Evolutionary conservation across 2,329 filamentous ascomycete species (phyloP), one percentile per base, ranked within the genome.

Genomic region (Immersiporthe knoxdaviesiana): DNA sequence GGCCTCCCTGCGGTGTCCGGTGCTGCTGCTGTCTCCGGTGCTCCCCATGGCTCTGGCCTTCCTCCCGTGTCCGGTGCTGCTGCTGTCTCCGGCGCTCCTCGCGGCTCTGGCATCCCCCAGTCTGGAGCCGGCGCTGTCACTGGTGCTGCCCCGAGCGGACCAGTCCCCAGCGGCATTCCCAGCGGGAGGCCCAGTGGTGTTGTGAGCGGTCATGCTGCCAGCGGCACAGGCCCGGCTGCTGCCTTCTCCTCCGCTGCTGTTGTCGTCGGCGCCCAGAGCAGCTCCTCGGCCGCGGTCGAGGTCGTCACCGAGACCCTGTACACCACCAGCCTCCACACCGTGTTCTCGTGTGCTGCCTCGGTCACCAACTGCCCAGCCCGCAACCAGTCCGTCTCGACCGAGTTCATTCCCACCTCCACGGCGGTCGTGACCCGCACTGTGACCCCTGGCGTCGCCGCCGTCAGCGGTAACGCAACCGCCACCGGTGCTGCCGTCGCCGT

Each of bases 301-400:
- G 27, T 70, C 14, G 70, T 73, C 10, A 74, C 72, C 1, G 68
- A 70, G 65, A 73, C 70, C 41, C 37, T 72, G 11, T 72, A 70
- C 60, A 39, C 63, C 44, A 72, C 70, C 2, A 70, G 44, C 35
- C 70, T 72, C 12, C 73, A 73, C 70, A 71, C 72, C 3, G 72
- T 75, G 3, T 74, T 75, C 1, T 73, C 68, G 32, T 76, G 73
- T 70, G 76, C 74, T 0, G 72, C 73, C 1, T 54, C 66, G 32
- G 68, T 74, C 1, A 69, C 73, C 6, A 75, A 77, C 72, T 77
- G 76, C 70, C 76, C 76, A 3, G 71, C 71, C 1, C 61, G 68
- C 12, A 67, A 63, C 56, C n/a, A 37, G 30, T 41, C 66, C 18
- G 52, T 65, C 30, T 72, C 74, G 50, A 72, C 72, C 30, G 65